Conservation (phyloP, 257 asterid species). For the Gynochthodes officinalis region DNA sequence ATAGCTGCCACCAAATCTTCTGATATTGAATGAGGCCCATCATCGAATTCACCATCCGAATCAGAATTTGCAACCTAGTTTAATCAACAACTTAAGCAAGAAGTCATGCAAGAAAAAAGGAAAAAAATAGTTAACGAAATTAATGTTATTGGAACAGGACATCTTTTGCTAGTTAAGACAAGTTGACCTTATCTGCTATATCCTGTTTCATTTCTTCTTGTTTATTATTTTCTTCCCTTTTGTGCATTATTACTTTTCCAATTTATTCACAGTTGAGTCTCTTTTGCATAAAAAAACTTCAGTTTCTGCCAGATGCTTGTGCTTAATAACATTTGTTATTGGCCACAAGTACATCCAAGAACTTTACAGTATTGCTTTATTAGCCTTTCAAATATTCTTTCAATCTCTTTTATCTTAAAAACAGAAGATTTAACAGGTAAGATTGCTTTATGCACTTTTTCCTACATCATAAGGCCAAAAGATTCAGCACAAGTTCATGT, state of each 20-base stretch:
- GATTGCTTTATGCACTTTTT: not conserved
- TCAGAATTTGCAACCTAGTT: slow-evolving; percentile 61
- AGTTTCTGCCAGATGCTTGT: not conserved
- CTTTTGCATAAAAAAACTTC: not conserved
- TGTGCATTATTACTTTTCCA: not conserved
- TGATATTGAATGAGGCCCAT: slow-evolving; percentile 13
- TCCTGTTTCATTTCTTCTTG: not conserved
- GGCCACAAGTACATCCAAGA: not conserved
- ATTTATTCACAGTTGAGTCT: not conserved
- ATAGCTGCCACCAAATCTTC: slow-evolving; percentile 38
- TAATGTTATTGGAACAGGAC: not conserved
- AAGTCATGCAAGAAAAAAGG: not conserved
- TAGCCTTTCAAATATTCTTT: not conserved
- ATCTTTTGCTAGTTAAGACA: not conserved
- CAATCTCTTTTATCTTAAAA: not conserved
- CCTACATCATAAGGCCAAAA: not conserved
- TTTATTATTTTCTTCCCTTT: not conserved
- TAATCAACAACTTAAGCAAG: slow-evolving; percentile 2
- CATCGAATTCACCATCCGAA: slow-evolving; percentile 55
- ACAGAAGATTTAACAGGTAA: not conserved
- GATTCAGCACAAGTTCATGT: not conserved
- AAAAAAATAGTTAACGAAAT: not conserved
- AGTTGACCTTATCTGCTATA: not conserved
- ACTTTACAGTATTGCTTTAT: not conserved
- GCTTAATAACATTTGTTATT: not conserved